A percentile compares a stretch with the other conserved stretches of the same genome.
phyloP scores from a whole-genome alignment of 2,329 filamentous ascomycete genomes.

The Lachnellula hyalina region DNA sequence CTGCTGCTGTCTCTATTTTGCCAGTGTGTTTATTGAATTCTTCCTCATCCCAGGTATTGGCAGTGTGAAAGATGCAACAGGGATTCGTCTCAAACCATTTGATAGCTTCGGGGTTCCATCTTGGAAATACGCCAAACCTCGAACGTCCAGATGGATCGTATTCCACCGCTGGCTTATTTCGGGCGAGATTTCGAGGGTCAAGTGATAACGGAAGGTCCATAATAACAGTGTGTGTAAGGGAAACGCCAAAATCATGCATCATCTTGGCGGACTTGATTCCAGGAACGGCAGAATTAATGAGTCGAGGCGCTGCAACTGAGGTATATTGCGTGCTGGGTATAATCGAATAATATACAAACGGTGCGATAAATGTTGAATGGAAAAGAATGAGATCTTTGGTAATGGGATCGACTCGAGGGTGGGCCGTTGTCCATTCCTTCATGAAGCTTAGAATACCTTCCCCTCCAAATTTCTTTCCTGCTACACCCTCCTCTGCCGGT shows the following conservation, averaged over 20 bases:
- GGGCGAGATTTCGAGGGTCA: conserved; percentile 55
- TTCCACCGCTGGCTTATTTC: conserved; percentile 50
- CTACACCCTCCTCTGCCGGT: conserved; percentile 29
- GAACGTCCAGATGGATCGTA: conserved; percentile 54
- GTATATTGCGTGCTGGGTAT: conserved; percentile 36
- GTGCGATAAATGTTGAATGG: conserved; percentile 59
- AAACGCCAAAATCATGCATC: conserved; percentile 74
- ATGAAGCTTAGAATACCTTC: conserved; percentile 53
- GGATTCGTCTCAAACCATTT: conserved; percentile 64
- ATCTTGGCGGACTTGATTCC: conserved; percentile 61
- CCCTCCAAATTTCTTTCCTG: conserved; percentile 51
- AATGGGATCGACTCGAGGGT: conserved; percentile 60
- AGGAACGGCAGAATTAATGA: conserved; percentile 50
- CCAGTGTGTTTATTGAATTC: conserved; percentile 17
- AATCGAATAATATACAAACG: conserved; percentile 63
- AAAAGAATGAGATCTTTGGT: conserved; percentile 64
- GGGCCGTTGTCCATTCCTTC: conserved; percentile 66
- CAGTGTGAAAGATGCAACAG: conserved; percentile 68
- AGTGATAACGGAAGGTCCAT: conserved; percentile 64
- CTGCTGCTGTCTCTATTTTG: conserved; percentile 34
- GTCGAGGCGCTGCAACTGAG: conserved; percentile 26
- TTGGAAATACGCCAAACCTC: conserved; percentile 63
- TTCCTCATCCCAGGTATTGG: conserved; percentile 61
- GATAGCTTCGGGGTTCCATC: conserved; percentile 50
- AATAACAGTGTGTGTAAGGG: conserved; percentile 56